Conservation (phyloP, 768 basidiomycete species). For the Boletus coccyginus region DNA sequence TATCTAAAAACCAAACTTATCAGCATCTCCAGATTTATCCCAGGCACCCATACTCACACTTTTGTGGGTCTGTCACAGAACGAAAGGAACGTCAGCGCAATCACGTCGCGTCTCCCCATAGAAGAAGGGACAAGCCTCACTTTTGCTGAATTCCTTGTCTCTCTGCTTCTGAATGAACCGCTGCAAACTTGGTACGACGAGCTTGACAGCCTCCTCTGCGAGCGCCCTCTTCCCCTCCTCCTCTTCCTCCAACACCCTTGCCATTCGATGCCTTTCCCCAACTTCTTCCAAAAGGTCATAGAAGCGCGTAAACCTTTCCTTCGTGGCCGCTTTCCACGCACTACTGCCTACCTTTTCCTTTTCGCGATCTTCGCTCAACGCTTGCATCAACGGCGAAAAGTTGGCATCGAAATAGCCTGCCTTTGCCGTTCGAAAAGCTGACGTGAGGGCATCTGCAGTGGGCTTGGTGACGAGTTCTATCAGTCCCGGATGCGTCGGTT, state of each 20-base stretch:
- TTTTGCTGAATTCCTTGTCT: constrained; percentile 84
- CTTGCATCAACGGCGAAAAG: constrained; percentile 73
- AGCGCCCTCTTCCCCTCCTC: constrained; percentile 54
- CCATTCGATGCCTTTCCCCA: constrained; percentile 68
- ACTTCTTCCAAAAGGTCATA: constrained; percentile 80
- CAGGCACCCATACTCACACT: constrained; percentile 38
- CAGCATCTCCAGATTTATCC: background rate
- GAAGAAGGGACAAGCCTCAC: constrained; percentile 39
- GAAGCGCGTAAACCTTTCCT: constrained; percentile 82
- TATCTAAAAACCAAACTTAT: constrained; percentile 48
- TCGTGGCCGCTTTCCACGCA: constrained; percentile 54
- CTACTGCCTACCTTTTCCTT: constrained; percentile 46
- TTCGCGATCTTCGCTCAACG: constrained; percentile 46
- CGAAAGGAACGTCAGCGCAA: background rate
- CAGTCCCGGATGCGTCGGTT: constrained; percentile 47
- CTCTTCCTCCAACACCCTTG: constrained; percentile 71
- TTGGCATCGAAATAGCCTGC: constrained; percentile 83
- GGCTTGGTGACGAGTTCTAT: constrained; percentile 56
- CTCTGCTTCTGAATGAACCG: constrained; percentile 71
- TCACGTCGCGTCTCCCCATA: background rate
- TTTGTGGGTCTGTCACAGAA: constrained; percentile 43
- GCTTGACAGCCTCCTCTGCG: constrained; percentile 70
- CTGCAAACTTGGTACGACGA: constrained; percentile 73
- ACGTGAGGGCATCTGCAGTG: constrained; percentile 59
- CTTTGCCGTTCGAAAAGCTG: constrained; percentile 76